Evolutionary conservation across 164 flowering plant genomes (phyloP).

Genomic region (grape (Vitis vinifera)): ASM3070453v1 NC_081805.1:21514001-21514500

Average conservation of each 20-base stretch:
- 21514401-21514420: not conserved
- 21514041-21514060: no score
- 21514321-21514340: not conserved
- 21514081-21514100: no score
- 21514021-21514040: not conserved
- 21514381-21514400: not conserved
- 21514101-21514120: not conserved
- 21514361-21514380: not conserved
- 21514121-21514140: no score
- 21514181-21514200: not conserved
- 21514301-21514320: not conserved
- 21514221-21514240: not conserved
- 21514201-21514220: not conserved
- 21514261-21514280: not conserved
- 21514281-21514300: not conserved
- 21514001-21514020: not conserved
- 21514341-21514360: not conserved
- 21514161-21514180: not conserved
- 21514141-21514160: not conserved
- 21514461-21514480: not conserved
- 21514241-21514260: not conserved
- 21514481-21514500: not conserved
- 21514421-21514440: not conserved
- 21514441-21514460: not conserved
- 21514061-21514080: no score